Conservation (phyloP, 345 rosid species). For the Pistacia vera region DNA sequence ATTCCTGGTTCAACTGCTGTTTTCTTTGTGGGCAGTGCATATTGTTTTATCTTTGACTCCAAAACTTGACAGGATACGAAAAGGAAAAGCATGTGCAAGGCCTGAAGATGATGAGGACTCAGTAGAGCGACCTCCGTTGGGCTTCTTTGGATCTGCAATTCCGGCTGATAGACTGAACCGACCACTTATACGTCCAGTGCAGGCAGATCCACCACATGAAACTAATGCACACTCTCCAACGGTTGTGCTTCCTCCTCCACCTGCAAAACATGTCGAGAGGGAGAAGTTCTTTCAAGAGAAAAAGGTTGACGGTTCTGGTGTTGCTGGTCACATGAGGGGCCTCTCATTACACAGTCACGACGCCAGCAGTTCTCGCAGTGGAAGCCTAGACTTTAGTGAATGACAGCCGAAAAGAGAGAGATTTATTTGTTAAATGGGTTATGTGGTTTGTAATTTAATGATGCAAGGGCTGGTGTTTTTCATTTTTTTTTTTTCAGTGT, state of each 20-base stretch:
- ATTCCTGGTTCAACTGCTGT: not conserved
- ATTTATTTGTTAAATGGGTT: not conserved
- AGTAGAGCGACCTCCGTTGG: slow-evolving; percentile 36
- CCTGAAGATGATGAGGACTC: slow-evolving; percentile 70
- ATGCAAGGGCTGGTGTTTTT: slow-evolving; percentile 8
- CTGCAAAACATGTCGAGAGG: slow-evolving; percentile 87
- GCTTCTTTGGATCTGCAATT: slow-evolving; percentile 54
- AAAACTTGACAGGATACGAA: slow-evolving; percentile 56
- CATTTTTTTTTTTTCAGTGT: not conserved
- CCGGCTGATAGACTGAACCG: slow-evolving; percentile 67
- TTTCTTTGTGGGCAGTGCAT: not conserved
- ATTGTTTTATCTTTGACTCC: slow-evolving; percentile 14
- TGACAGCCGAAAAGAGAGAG: slow-evolving; percentile 22
- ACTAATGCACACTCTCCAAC: slow-evolving; percentile 39
- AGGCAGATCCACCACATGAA: slow-evolving; percentile 42
- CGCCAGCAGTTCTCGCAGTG: slow-evolving; percentile 83
- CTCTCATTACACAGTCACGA: slow-evolving; percentile 80
- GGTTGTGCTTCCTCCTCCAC: slow-evolving; percentile 89
- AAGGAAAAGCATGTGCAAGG: slow-evolving; percentile 87
- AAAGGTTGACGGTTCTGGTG: slow-evolving; percentile 59
- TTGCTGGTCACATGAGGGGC: slow-evolving; percentile 70
- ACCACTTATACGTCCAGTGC: slow-evolving; percentile 75
- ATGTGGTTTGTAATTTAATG: slow-evolving; percentile 12
- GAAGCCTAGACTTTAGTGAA: slow-evolving; percentile 74
- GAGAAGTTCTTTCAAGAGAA: slow-evolving; percentile 92